Evolutionary conservation across 1,139 yeast species (phyloP).

Genomic region (Scheffersomyces insectosa): DNA sequence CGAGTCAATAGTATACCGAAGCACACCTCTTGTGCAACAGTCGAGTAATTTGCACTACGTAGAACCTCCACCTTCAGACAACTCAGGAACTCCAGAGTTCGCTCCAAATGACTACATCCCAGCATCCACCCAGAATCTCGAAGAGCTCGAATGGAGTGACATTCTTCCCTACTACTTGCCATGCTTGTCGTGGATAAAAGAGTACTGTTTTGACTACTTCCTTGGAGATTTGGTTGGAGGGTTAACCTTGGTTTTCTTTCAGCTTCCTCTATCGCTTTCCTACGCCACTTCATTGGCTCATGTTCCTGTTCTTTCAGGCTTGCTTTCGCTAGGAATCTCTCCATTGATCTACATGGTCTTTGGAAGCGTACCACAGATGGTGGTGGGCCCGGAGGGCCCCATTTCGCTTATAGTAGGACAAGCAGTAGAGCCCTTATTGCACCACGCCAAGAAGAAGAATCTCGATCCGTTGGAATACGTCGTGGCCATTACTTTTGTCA

Average conservation of each 20-base stretch:
- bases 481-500: slow-evolving; percentile 70
- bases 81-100: neutral
- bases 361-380: slow-evolving; percentile 95
- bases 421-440: slow-evolving; percentile 70
- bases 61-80: neutral
- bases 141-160: slow-evolving; percentile 28
- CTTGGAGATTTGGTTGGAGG: slow-evolving; percentile 85
- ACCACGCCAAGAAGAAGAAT: slow-evolving; percentile 44
- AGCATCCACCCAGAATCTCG: slow-evolving; percentile 19
- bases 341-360: slow-evolving; percentile 80
- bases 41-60: slow-evolving; percentile 4
- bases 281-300: slow-evolving; percentile 90
- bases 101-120: slow-evolving; percentile 24
- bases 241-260: slow-evolving; percentile 84
- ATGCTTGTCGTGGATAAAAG: slow-evolving; percentile 73
- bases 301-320: slow-evolving; percentile 85
- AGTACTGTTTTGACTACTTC: slow-evolving; percentile 53
- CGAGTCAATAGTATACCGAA: slow-evolving; percentile 17
- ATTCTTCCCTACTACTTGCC: slow-evolving; percentile 75
- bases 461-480: slow-evolving; percentile 65
- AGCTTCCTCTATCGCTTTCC: slow-evolving; percentile 84
- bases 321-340: slow-evolving; percentile 77
- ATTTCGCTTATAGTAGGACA: slow-evolving; percentile 90
- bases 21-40: slow-evolving; percentile 3
- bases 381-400: slow-evolving; percentile 96